Evolutionary conservation across 805 yeast species (phyloP).

Genomic region (Suhomyces faveliae): DNA sequence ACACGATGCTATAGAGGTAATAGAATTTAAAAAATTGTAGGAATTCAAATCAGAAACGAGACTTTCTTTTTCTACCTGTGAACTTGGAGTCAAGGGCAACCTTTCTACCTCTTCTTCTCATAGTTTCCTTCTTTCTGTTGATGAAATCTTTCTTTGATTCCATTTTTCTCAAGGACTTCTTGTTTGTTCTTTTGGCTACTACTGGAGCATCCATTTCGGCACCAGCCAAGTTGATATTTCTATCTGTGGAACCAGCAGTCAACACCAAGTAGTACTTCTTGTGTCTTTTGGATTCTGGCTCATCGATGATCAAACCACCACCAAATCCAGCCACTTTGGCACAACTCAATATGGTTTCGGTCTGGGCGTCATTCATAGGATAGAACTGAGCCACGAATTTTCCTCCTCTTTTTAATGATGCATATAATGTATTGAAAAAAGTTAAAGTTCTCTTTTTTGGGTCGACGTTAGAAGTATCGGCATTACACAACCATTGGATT

Average conservation of each 20-base stretch:
- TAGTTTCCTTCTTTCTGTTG: constrained; percentile 86
- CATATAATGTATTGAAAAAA: constrained; percentile 86
- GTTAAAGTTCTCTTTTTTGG: constrained; percentile 78
- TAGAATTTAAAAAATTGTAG: not conserved
- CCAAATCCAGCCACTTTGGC: constrained; percentile 95
- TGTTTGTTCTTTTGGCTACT: constrained; percentile 40
- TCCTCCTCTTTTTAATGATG: constrained; percentile 87
- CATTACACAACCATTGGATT: constrained; percentile 97
- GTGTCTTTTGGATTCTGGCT: constrained; percentile 88
- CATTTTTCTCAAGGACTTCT: constrained; percentile 49
- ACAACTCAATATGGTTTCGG: constrained; percentile 70
- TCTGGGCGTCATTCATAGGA: constrained; percentile 86
- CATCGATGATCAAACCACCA: constrained; percentile 93
- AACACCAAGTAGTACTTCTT: constrained; percentile 88
- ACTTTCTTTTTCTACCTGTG: constrained; percentile 71
- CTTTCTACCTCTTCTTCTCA: constrained; percentile 84
- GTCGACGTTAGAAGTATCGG: constrained; percentile 77
- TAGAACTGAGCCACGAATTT: constrained; percentile 97
- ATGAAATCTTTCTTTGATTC: constrained; percentile 83
- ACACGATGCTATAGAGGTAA: not conserved
- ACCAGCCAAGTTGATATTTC: constrained; percentile 72
- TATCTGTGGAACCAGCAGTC: constrained; percentile 79
- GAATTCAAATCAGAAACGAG: constrained; percentile 29
- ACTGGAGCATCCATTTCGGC: constrained; percentile 74
- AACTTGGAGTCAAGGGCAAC: constrained; percentile 91